Evolutionary conservation across 805 yeast species (phyloP), one percentile per base, ranked within the genome.

Genomic region (Vanderwaltozyma polyspora): DNA sequence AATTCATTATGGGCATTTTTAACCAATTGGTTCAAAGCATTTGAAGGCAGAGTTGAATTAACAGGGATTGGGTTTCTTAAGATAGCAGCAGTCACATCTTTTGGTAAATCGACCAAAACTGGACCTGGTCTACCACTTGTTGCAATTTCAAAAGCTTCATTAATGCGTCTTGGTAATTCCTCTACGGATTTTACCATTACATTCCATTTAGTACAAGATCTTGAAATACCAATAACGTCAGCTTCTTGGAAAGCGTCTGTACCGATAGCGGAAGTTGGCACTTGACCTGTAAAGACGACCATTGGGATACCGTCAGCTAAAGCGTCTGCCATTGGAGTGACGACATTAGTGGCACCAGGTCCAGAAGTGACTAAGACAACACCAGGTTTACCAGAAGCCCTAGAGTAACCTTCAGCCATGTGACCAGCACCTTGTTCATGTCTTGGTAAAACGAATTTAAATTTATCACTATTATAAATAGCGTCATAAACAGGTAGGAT

Each of bases 401-500:
- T 72, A 37, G 98, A 96, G 49, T 91, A 91, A 40, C 98, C 98
- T 65, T 91, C 96, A 37, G 98, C 98, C 97, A 91, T 91, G 63
- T 91, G 98, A 34, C 98, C 98, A 13, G 97, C 98, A 59, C 98
- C 98, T 64, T 91, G 98, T 63, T 91, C 98, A 60, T 91, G 97
- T 52, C 93, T 74, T 32, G 98, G 98, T 44, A 91, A 67, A 37
- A 91, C 83, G 56, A 91, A 91, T 48, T 79, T 75, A 70, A 91
- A 89, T 52, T 81, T 74, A 37, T 79, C 76, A 15, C 95, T 82
- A 66, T 89, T 81, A 68, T 80, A 83, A 48, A 91, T 91, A 46
- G 97, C 97, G 58, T 91, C 98, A 56, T 81, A 91, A 18, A 91
- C 98, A 11, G 98, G 97, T 51, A 91, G 70, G 52, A 91, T 91